These are phyloP conservation scores for Kwoniella bestiolae DNA, from an alignment of 768 basidiomycete genomes.

Conservation along the genomic window DNA sequence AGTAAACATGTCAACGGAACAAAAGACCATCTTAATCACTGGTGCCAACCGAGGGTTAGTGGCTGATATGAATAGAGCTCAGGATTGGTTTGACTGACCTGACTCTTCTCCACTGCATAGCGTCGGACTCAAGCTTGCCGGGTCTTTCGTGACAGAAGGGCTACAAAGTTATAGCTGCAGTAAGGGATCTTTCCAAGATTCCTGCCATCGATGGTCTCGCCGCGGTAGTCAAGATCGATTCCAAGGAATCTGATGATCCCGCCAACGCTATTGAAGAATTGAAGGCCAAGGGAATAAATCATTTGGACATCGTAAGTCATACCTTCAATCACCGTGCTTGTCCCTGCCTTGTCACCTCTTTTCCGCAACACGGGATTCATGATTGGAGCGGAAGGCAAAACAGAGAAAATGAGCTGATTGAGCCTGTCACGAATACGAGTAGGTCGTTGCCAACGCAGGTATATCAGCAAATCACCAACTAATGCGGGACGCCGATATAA, in stretches of 20 bases:
- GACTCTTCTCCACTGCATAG: neutral
- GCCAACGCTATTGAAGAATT: constrained; percentile 10
- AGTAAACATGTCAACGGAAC: neutral
- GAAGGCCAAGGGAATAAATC: constrained; percentile 12
- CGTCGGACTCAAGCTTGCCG: constrained; percentile 11
- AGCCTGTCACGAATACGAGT: neutral
- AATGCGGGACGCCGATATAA: neutral
- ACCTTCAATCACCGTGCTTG: constrained; percentile 19
- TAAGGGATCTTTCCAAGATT: constrained; percentile 12
- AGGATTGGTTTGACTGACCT: neutral
- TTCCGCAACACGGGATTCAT: no score
- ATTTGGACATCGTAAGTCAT: constrained; percentile 25
- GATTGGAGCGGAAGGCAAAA: neutral
- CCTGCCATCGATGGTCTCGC: neutral
- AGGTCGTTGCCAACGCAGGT: constrained; percentile 12
- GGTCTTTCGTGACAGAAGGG: constrained; percentile 3
- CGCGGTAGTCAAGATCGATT: constrained; percentile 10
- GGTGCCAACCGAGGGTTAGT: constrained; percentile 28
- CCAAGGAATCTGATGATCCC: neutral
- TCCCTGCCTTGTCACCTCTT: neutral
- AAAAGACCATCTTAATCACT: constrained; percentile 20
- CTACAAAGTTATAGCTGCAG: constrained; percentile 22
- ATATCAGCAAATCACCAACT: neutral
- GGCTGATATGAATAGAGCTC: neutral
- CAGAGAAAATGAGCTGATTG: no score